A percentile compares a stretch with the other conserved stretches of the same genome.
These are phyloP conservation scores for Zygnema circumcarinatum DNA, from an alignment of 139 green algal genomes.

Conservation along the genomic window DNA sequence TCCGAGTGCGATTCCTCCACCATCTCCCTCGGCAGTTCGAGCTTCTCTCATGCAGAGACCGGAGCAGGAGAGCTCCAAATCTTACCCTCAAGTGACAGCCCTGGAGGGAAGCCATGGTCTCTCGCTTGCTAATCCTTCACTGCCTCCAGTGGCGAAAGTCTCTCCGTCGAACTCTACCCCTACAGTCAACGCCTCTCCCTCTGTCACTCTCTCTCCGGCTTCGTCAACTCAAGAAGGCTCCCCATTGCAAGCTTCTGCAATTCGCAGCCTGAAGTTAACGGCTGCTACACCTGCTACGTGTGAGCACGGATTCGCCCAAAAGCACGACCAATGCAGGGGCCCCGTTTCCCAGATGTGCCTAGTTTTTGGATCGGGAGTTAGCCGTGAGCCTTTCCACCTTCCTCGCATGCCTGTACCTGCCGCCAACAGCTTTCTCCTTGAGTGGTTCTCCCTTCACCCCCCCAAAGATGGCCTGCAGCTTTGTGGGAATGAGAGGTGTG, in stretches of 20 bases:
- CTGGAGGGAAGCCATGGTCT: not conserved
- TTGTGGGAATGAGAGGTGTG: slow-evolving; percentile 23
- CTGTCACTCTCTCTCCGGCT: not conserved
- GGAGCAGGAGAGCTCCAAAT: slow-evolving; percentile 1
- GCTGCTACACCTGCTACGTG: not conserved
- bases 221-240: not conserved
- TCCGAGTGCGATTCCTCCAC: not conserved
- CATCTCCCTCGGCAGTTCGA: not conserved
- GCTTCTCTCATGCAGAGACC: not conserved
- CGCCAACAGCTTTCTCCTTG: slow-evolving; percentile 23
- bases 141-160: not conserved
- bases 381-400: not conserved
- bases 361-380: too few species aligned
- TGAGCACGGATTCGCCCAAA: too few species aligned
- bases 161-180: not conserved
- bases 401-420: not conserved
- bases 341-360: not conserved
- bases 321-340: too few species aligned
- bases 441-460: slow-evolving; percentile 15
- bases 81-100: not conserved
- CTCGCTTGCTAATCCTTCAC: not conserved
- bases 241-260: not conserved
- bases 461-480: slow-evolving; percentile 9
- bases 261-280: not conserved
- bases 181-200: not conserved